Percentiles rank a stretch among this genome's conserved stretches.
Conservation (phyloP, 2,329 filamentous ascomycete genomes). For the Microsporum audouinii region DNA sequence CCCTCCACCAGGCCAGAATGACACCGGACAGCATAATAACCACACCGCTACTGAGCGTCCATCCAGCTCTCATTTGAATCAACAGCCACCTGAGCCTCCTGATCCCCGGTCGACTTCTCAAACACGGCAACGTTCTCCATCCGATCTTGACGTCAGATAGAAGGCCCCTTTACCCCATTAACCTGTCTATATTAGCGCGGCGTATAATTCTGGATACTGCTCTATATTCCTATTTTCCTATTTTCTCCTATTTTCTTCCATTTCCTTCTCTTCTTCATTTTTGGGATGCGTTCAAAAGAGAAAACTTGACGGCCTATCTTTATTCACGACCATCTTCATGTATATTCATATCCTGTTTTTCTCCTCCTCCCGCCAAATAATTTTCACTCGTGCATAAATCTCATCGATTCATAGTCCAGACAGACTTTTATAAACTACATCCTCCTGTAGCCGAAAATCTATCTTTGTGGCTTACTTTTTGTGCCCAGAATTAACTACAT, state of each 20-base stretch:
- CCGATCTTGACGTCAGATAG: background rate
- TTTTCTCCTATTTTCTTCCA: background rate
- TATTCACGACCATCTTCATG: background rate
- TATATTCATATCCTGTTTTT: background rate
- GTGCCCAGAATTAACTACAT: background rate
- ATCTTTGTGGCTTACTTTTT: background rate
- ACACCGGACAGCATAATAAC: background rate
- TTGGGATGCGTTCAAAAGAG: background rate
- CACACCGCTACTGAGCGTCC: background rate
- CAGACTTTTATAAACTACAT: background rate
- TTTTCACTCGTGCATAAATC: background rate
- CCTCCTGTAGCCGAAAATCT: background rate
- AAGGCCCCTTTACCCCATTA: background rate
- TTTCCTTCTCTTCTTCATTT: background rate
- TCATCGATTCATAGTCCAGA: background rate
- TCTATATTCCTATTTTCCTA: background rate
- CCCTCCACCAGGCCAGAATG: background rate
- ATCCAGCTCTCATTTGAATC: background rate
- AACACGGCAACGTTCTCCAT: background rate
- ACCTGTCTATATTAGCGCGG: background rate
- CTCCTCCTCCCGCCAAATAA: background rate
- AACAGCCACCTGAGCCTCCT: background rate
- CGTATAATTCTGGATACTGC: background rate
- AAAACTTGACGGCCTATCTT: background rate
- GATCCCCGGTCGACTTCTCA: background rate